phyloP scores from a whole-genome alignment of 2,329 filamentous ascomycete species.

The Phaeophleospora eucalypticola region DNA sequence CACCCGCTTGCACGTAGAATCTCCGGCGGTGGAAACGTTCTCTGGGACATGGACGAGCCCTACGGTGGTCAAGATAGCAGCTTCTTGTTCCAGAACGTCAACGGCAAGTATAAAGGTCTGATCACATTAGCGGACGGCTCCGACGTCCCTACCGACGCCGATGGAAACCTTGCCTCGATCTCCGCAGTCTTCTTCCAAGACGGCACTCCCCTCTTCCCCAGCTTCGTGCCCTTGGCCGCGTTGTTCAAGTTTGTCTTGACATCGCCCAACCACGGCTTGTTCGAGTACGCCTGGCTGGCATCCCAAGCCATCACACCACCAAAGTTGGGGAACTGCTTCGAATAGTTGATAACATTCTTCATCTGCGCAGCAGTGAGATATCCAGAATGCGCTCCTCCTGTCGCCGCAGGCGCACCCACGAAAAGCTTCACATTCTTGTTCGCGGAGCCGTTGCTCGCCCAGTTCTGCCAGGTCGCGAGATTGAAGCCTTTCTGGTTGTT shows the following conservation, averaged over 20 bases:
- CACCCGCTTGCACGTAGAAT: too few species aligned
- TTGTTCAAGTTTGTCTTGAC: conserved; percentile 14
- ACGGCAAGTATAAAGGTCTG: too few species aligned
- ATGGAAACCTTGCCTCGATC: too few species aligned
- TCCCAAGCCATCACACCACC: conserved; percentile 41
- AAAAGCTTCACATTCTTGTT: conserved; percentile 32
- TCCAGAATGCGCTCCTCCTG: conserved; percentile 31
- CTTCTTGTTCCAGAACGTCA: too few species aligned
- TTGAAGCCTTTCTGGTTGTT: conserved; percentile 49
- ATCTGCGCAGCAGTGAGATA: conserved; percentile 31
- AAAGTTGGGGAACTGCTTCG: conserved; percentile 31
- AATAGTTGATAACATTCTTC: conserved; percentile 23
- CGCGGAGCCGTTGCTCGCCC: conserved; percentile 22
- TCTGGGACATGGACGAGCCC: too few species aligned
- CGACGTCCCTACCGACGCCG: too few species aligned
- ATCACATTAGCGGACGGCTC: too few species aligned
- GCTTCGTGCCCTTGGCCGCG: not conserved
- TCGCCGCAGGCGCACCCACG: conserved; percentile 33
- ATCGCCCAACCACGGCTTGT: conserved; percentile 24
- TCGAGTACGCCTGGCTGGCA: conserved; percentile 47
- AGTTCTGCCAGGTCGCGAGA: conserved; percentile 43
- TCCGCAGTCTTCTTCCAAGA: not conserved
- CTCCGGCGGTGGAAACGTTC: too few species aligned
- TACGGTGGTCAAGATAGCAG: too few species aligned
- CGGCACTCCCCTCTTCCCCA: not conserved